Base-by-base conservation (phyloP, 306 rosid genomes). In the Lathyrus sativus region DNA sequence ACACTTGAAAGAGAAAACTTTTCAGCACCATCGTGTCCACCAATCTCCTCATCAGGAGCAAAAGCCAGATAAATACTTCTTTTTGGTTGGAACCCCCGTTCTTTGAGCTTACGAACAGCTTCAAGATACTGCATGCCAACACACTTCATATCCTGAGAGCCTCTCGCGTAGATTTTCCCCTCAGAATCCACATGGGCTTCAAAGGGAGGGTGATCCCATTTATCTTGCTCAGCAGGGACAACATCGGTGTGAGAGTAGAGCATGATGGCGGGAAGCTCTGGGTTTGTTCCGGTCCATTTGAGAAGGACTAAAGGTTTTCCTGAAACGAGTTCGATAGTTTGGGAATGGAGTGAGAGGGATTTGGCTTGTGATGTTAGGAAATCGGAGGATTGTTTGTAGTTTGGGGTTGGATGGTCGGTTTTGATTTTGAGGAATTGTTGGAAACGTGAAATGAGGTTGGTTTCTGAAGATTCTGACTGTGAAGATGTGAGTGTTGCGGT, bases 111-210 rank as follows among this genome's bases (percentile, higher is more conserved):
- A 3, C 97, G 84, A 74, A 93, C 60, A 14, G 97, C 98, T 78
- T 93, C 98, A 15, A 93, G 82, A 76, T 93, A 90, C 79, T 93
- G 98, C 87, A 90, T 65, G 2, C 97, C 90, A 11, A 93, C 93
- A 78, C 98, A 93, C 85, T 93, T 92, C 96, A 88, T 92, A 48
- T 90, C 97, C 78, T 93, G 97, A 3, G 98, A 86, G 17, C 97
- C 97, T 73, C 98, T 70, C 15, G 97, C 97, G 55, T 71, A 85
- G 7, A 90, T 68, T 42, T 74, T 68, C 0, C 96, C 95, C 0
- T 18, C 1, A 3, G 80, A 26, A 33, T 90, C 97, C 12, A 93
- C 17, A 65, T 85, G 85, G 41, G 96, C 97, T 11, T 55, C 22
- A 71, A 90, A 91, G 5, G 97, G 98, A 26, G 58, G 85, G 84